Evolutionary conservation across 441 rosid genomes (phyloP).

Genomic region (Lagerstroemia fauriei): DNA sequence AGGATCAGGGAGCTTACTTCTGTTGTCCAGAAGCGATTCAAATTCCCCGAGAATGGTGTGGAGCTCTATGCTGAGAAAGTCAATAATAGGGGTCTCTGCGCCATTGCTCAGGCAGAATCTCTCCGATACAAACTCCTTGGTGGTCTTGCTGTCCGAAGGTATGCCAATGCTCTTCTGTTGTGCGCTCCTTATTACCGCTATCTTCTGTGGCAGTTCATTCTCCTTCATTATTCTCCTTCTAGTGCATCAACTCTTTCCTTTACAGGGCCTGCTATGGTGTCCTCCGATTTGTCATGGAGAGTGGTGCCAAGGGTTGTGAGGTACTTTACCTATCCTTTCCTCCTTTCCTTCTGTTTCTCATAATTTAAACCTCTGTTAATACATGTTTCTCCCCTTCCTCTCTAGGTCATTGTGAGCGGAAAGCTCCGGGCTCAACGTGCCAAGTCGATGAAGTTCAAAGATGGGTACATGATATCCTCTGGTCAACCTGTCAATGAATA

Average conservation of each 20-base stretch:
- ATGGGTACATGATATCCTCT: conserved; percentile 77
- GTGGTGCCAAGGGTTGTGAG: conserved; percentile 74
- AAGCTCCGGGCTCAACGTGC: conserved; percentile 64
- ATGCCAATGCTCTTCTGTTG: background rate
- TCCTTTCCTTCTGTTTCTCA: background rate
- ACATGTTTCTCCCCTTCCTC: background rate
- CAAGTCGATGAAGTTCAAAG: conserved; percentile 76
- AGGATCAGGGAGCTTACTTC: conserved; percentile 32
- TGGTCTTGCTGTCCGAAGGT: conserved; percentile 23
- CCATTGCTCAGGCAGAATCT: conserved; percentile 34
- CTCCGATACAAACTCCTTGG: conserved; percentile 33
- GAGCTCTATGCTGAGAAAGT: conserved; percentile 33
- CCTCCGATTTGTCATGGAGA: conserved; percentile 68
- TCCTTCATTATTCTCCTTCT: background rate
- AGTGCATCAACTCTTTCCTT: background rate
- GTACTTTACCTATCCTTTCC: conserved; percentile 20
- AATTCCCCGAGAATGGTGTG: conserved; percentile 30
- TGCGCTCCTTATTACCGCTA: too few species aligned
- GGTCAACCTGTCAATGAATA: conserved; percentile 70
- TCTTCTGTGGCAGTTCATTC: background rate
- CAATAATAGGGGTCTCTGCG: conserved; percentile 27
- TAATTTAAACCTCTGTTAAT: background rate
- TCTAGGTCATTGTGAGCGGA: conserved; percentile 55
- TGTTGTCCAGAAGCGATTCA: conserved; percentile 31
- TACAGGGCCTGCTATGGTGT: conserved; percentile 68